A percentile compares a stretch with the other conserved stretches of the same genome.
Evolutionary conservation across 2,329 filamentous ascomycete species (phyloP).

Genomic region (Aspergillus fijiensis): DNA sequence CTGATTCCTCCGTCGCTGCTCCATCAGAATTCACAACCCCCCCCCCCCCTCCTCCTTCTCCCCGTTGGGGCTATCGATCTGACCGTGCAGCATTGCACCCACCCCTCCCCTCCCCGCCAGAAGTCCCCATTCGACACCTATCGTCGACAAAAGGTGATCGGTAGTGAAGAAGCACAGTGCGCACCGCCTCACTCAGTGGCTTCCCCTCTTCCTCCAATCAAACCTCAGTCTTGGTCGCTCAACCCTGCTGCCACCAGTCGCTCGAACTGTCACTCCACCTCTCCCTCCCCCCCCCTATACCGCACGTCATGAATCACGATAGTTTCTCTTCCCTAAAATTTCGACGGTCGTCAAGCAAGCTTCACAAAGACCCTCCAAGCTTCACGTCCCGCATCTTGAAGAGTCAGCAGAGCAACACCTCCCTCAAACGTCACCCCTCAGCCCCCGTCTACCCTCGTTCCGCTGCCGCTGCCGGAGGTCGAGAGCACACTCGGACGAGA

Average conservation of each 20-base stretch:
- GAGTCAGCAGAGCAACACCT: slow-evolving; percentile 44
- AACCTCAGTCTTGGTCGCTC: slow-evolving; percentile 16
- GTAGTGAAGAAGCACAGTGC: slow-evolving; percentile 20
- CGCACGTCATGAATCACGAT: slow-evolving; percentile 38
- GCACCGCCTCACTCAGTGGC: slow-evolving; percentile 29
- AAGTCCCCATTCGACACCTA: slow-evolving; percentile 11
- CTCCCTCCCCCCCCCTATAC: slow-evolving; percentile 31
- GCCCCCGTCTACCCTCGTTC: slow-evolving; percentile 47
- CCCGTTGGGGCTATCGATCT: slow-evolving; percentile 17
- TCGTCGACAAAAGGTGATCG: slow-evolving; percentile 12
- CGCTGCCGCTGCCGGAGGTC: slow-evolving; percentile 35
- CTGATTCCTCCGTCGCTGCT: slow-evolving; percentile 14
- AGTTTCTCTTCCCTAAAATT: slow-evolving; percentile 40
- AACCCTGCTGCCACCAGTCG: slow-evolving; percentile 18
- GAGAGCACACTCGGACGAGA: slow-evolving; percentile 46
- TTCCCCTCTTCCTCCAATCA: slow-evolving; percentile 26
- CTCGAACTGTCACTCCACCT: slow-evolving; percentile 24
- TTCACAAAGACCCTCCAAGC: slow-evolving; percentile 47
- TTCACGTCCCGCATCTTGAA: slow-evolving; percentile 42
- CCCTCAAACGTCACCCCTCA: slow-evolving; percentile 49
- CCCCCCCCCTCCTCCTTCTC: not conserved
- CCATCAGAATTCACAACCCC: slow-evolving; percentile 6
- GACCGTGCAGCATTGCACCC: slow-evolving; percentile 20
- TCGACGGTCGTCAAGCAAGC: slow-evolving; percentile 43
- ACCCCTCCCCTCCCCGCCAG: slow-evolving; percentile 2